A percentile compares a stretch with the other conserved stretches of the same genome.
Conservation (phyloP, 1,284 basidiomycete genomes). For the Sanghuangporus sanghuang region DNA sequence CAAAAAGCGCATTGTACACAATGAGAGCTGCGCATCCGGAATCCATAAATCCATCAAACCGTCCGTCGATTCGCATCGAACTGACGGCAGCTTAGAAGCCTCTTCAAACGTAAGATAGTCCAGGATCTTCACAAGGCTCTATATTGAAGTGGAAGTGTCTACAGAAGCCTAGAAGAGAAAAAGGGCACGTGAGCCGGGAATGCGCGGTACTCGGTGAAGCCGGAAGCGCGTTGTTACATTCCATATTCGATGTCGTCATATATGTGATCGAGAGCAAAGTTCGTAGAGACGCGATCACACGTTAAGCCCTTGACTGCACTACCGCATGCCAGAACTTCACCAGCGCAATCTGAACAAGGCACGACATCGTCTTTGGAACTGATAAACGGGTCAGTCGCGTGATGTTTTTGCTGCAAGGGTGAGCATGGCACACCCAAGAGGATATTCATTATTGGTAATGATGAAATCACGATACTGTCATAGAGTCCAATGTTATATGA, state of each 20-base stretch:
- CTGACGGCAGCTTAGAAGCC: conserved; percentile 36
- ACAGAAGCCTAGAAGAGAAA: background rate
- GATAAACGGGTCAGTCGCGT: background rate
- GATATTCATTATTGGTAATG: conserved; percentile 32
- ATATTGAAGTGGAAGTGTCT: background rate
- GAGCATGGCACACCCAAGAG: conserved; percentile 20
- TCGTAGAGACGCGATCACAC: conserved; percentile 55
- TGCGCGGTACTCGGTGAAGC: conserved; percentile 43
- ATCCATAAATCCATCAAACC: background rate
- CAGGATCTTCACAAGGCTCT: conserved; percentile 33
- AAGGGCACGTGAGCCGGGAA: conserved; percentile 37
- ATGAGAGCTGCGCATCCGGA: conserved; percentile 41
- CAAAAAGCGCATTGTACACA: conserved; percentile 44
- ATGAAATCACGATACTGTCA: conserved; percentile 38
- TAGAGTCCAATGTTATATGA: background rate
- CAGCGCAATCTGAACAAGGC: conserved; percentile 59
- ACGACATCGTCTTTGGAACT: conserved; percentile 33
- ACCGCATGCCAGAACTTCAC: conserved; percentile 54
- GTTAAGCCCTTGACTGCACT: conserved; percentile 39
- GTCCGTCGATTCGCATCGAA: background rate
- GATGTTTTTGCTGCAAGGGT: background rate
- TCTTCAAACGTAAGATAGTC: conserved; percentile 45
- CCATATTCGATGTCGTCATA: conserved; percentile 33
- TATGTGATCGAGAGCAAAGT: conserved; percentile 37
- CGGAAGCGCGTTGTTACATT: too few relatives aligned